Base-by-base conservation (phyloP, 108 stramenopile genomes). In the Nitzschia inconspicua region DNA sequence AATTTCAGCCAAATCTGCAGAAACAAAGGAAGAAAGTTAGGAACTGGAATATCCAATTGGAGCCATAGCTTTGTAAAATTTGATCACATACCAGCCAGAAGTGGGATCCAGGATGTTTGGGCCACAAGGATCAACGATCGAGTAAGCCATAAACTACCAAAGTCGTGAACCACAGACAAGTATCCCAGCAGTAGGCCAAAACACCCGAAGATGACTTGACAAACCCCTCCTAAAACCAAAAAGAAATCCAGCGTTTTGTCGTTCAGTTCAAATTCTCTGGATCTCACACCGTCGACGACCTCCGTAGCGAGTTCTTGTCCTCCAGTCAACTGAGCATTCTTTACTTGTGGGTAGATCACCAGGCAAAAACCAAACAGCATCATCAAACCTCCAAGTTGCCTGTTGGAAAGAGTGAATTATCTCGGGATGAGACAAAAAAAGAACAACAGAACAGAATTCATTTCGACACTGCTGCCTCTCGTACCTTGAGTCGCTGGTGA, bases 371-470 rank as follows among this genome's bases (percentile, higher is more conserved):
- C 63, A 19, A 44, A 44, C 14, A 65, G 19, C 52, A 65, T 53
- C 53, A 65, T 9, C 53, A 65, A 22, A 25, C 63, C 63, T 5
- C 44, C 63, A 24, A 65, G 28, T 27, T 65, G 63, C 14, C 63
- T 34, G 10, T 42, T 53, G 24, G n/a, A n/a, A n/a, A n/a, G n/a
- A n/a, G n/a, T n/a, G n/a, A n/a, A n/a, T n/a, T n/a, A n/a, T n/a
- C n/a, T n/a, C n/a, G n/a, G n/a, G n/a, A n/a, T n/a, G n/a, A n/a
- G n/a, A n/a, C n/a, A n/a, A n/a, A n/a, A n/a, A n/a, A n/a, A n/a
- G n/a, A n/a, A n/a, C n/a, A n/a, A n/a, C n/a, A n/a, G n/a, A n/a
- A n/a, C n/a, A n/a, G n/a, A n/a, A n/a, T n/a, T n/a, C n/a, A n/a
- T n/a, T n/a, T n/a, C n/a, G n/a, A n/a, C n/a, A n/a, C n/a, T n/a